Evolutionary conservation across 352 stramenopile genomes (phyloP), one percentile per base, ranked within the genome.

Genomic region (Pythium graminicola): DNA sequence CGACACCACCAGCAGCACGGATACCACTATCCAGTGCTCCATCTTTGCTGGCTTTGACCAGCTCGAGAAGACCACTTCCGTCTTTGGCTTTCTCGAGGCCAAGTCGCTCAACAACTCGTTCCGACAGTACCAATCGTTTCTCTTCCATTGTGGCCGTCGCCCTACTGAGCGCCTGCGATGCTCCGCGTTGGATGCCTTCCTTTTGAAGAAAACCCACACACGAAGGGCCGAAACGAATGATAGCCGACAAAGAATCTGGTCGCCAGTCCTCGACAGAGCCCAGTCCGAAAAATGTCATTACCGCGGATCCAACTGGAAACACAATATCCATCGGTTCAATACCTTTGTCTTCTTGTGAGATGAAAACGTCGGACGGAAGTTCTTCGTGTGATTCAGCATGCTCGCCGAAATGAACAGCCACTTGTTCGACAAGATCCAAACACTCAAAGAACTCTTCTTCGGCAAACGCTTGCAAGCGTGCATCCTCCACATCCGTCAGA

Each of bases 371-470:
- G 11, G 20, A 1, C 22, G 14, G 24, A n/a, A 32, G 2, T 35
- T 20, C 11, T 31, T 5, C 20, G 14, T 17, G 28, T 26, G 28
- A 38, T 17, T 35, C 23, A 7, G 28, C 16, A 20, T 28, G 6
- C 14, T 67, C 24, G 19, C 49, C 26, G 36, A 91, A 86, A 33
- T 76, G 65, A 19, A 44, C 36, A 6, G 73, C 59, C 2, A 92
- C 71, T 8, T 76, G 65, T 23, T 87, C 64, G 35, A 75, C 73
- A 10, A 89, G 54, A 42, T 88, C 74, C 6, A 91, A 44, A 47
- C 83, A 92, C 45, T 94, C 83, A 36, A 89, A 94, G 54, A 89
- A 94, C 32, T 91, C 75, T 24, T 94, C 83, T 64, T 94, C 83
- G 0, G 76, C 81, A 48, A 87, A 76, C 11, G 73, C 67, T 47